phyloP scores from a whole-genome alignment of 352 stramenopile species.

The Sclerospora graminicola region DNA sequence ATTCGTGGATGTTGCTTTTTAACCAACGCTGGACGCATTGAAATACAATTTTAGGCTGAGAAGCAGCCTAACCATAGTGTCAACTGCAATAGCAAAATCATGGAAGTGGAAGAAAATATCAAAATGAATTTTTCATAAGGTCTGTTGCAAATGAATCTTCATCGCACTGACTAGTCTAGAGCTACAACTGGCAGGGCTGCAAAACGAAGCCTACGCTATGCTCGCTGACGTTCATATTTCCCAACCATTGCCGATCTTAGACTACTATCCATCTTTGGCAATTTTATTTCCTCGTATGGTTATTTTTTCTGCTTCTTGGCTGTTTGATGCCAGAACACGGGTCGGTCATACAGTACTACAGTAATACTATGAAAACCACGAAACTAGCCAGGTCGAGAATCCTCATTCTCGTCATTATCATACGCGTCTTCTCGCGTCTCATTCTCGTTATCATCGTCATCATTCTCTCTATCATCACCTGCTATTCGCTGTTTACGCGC shows the following conservation, averaged over 20 bases:
- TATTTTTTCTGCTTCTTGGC: conserved; percentile 69
- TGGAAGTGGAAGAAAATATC: too few relatives aligned
- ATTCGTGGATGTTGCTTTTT: neutral
- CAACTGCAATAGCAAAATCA: too few relatives aligned
- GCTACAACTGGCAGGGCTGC: neutral
- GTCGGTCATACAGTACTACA: neutral
- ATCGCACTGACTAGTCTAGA: too few relatives aligned
- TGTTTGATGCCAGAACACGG: conserved; percentile 3
- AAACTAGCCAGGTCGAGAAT: conserved; percentile 4
- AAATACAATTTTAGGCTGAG: too few relatives aligned
- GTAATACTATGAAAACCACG: neutral
- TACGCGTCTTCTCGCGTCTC: conserved; percentile 19
- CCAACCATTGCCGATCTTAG: neutral
- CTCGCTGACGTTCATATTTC: neutral
- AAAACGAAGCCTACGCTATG: neutral
- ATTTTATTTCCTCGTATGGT: neutral
- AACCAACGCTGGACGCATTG: neutral
- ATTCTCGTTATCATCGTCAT: neutral
- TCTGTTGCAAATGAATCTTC: too few relatives aligned
- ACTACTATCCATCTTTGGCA: neutral
- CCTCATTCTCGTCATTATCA: conserved; percentile 19
- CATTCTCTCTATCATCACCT: conserved; percentile 11
- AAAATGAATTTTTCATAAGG: too few relatives aligned
- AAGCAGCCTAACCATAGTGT: too few relatives aligned
- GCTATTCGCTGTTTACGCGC: conserved; percentile 18